A percentile compares a stretch with the other conserved stretches of the same genome.
phyloP scores from a whole-genome alignment of 2,329 filamentous ascomycete genomes.

The Colletotrichum melonis region DNA sequence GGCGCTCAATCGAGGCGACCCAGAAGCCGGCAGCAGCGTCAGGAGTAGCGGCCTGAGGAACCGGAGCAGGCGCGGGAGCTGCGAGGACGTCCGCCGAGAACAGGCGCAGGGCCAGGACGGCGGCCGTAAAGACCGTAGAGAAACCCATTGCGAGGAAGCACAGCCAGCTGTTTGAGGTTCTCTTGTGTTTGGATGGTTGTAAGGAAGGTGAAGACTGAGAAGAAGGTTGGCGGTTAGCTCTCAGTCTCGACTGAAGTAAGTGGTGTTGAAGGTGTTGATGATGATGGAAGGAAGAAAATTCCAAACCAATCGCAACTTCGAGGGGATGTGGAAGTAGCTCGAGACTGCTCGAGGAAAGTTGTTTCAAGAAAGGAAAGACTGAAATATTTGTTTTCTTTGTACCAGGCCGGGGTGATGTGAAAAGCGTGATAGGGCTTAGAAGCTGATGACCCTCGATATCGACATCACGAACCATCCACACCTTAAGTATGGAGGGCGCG shows the following conservation, averaged over 20 bases:
- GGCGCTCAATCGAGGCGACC: conserved; percentile 75
- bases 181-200: conserved; percentile 16
- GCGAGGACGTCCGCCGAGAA: conserved; percentile 48
- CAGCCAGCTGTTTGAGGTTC: conserved; percentile 46
- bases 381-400: not conserved
- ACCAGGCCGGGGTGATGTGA: not conserved
- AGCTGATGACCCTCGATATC: not conserved
- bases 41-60: conserved; percentile 29
- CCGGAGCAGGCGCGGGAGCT: conserved; percentile 43
- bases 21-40: conserved; percentile 69
- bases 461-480: not conserved
- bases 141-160: conserved; percentile 56
- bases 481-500: conserved; percentile 16
- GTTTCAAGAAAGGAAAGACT: not conserved
- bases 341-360: conserved; percentile 12
- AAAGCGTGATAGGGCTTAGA: not conserved
- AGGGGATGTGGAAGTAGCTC: conserved; percentile 20
- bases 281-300: not conserved
- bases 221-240: conserved; percentile 2
- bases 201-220: conserved; percentile 18
- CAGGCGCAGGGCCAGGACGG: conserved; percentile 56
- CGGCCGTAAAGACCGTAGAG: conserved; percentile 53
- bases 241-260: not conserved
- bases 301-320: conserved; percentile 1
- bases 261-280: conserved; percentile 11